Conservation (phyloP, 2,329 filamentous ascomycete species). For the Paraphoma chrysanthemicola region DNA sequence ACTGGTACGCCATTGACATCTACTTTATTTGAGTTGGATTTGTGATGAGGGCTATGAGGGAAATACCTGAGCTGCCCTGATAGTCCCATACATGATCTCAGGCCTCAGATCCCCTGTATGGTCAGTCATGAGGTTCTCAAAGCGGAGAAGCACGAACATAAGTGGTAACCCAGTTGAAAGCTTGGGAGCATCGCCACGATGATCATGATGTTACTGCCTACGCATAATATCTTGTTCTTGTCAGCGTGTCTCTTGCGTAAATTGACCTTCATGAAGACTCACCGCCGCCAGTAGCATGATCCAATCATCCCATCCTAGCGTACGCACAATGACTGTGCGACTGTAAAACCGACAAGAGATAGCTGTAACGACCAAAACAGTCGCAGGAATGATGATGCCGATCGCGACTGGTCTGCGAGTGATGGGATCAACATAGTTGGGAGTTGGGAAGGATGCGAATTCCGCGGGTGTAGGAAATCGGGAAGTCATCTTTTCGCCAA, state of each 20-base stretch:
- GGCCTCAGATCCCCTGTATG: slow-evolving; percentile 28
- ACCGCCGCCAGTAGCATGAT: slow-evolving; percentile 35
- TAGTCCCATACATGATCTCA: slow-evolving; percentile 14
- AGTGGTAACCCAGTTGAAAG: slow-evolving; percentile 38
- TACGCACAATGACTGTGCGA: slow-evolving; percentile 29
- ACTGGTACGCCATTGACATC: slow-evolving; percentile 32
- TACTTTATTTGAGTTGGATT: slow-evolving; percentile 6
- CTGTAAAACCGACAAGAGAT: slow-evolving; percentile 33
- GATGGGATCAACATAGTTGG: slow-evolving; percentile 38
- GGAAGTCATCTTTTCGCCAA: slow-evolving; percentile 24
- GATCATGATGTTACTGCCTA: slow-evolving; percentile 35
- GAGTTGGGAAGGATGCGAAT: slow-evolving; percentile 31
- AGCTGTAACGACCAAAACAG: slow-evolving; percentile 18
- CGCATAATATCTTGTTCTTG: slow-evolving; percentile 15
- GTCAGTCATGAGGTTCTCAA: slow-evolving; percentile 2
- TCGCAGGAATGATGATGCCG: slow-evolving; percentile 32
- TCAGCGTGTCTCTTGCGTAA: not conserved
- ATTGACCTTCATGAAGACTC: slow-evolving; percentile 3
- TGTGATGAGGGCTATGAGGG: not conserved
- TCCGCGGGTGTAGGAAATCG: slow-evolving; percentile 33
- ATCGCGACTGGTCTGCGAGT: slow-evolving; percentile 30
- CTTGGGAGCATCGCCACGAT: slow-evolving; percentile 30
- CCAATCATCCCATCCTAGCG: slow-evolving; percentile 38
- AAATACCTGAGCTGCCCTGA: slow-evolving; percentile 27
- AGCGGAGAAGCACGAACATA: slow-evolving; percentile 21